Conservation (phyloP, 768 basidiomycete species). For the Phanerodontia chrysosporium region DNA sequence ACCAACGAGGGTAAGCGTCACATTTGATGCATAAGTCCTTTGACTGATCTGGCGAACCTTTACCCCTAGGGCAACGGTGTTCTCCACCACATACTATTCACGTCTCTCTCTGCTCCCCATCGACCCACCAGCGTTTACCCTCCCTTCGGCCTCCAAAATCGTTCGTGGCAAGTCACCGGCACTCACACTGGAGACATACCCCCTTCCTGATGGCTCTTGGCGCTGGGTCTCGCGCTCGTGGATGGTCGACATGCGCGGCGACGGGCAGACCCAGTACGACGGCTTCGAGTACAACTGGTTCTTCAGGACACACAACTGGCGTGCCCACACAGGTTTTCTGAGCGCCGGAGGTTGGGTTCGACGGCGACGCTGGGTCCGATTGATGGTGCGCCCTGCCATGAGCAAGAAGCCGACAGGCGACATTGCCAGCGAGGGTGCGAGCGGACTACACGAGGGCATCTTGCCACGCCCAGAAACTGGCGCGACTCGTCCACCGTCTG, state of each 20-base stretch:
- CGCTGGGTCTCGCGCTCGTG: constrained; percentile 74
- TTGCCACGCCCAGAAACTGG: constrained; percentile 5
- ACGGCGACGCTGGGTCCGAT: constrained; percentile 74
- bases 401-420: not conserved
- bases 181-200: constrained; percentile 57
- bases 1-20: constrained; percentile 72
- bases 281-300: constrained; percentile 85
- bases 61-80: constrained; percentile 50
- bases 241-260: constrained; percentile 88
- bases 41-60: not conserved
- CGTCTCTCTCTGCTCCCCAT: constrained; percentile 60
- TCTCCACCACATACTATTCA: constrained; percentile 74
- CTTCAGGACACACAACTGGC: constrained; percentile 67
- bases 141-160: constrained; percentile 37
- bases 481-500: constrained; percentile 22
- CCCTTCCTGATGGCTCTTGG: constrained; percentile 79
- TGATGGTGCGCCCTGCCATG: constrained; percentile 72
- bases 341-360: constrained; percentile 73
- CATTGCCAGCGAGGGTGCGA: not conserved
- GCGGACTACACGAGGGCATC: not conserved
- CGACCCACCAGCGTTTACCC: constrained; percentile 73
- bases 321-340: constrained; percentile 51
- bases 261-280: constrained; percentile 75
- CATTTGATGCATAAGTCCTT: constrained; percentile 10
- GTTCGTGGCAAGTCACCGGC: constrained; percentile 46